phyloP scores from a whole-genome alignment of 2,329 filamentous ascomycete genomes.

The Fusarium liriodendri region DNA sequence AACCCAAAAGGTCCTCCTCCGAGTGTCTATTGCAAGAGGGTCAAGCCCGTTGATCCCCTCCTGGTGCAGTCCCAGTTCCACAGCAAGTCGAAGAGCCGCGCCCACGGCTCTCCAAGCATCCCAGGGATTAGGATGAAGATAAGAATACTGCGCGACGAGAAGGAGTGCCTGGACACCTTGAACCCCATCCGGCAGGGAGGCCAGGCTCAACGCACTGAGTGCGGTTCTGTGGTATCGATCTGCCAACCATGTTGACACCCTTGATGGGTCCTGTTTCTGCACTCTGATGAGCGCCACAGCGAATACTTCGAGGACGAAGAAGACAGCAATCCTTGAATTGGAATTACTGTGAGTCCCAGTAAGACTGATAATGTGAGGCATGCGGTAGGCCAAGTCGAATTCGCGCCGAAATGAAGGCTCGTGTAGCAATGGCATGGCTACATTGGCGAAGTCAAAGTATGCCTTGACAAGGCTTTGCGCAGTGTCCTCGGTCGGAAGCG shows the following conservation, averaged over 20 bases:
- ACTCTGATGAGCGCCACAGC: not conserved
- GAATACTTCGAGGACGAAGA: not conserved
- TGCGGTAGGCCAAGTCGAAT: not conserved
- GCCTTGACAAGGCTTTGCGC: not conserved
- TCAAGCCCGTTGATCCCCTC: not conserved
- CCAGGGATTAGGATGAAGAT: not conserved
- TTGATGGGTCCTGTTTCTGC: not conserved
- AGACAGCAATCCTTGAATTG: not conserved
- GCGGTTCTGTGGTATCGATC: not conserved
- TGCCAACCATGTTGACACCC: not conserved
- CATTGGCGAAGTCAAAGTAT: not conserved
- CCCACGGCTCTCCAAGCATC: not conserved
- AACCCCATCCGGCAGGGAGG: not conserved
- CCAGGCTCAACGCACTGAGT: not conserved
- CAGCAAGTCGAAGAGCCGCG: not conserved
- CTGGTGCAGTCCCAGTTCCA: not conserved
- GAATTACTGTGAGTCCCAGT: not conserved
- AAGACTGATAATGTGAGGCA: not conserved
- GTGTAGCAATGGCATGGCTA: not conserved
- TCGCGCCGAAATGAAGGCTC: not conserved
- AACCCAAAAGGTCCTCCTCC: not conserved
- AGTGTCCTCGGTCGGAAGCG: not conserved
- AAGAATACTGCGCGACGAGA: not conserved
- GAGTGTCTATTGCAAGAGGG: not conserved
- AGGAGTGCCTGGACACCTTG: not conserved